Evolutionary conservation across 805 yeast genomes (phyloP), one percentile per base, ranked within the genome.

Genomic region (Candida jianshihensis): DNA sequence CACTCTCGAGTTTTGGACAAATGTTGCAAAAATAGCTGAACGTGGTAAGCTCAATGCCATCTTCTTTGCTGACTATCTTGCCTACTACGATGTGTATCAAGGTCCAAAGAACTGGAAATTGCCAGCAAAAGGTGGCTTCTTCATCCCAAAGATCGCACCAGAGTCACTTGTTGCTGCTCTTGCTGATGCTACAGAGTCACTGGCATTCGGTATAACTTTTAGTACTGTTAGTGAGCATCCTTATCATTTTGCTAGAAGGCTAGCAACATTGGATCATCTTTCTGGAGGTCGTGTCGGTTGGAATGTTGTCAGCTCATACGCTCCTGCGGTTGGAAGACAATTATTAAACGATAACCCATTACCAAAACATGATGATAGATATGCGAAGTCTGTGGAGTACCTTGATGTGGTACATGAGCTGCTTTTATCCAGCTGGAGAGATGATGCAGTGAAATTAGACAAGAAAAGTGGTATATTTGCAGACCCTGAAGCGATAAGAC

Each of bases 281-380:
- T 57, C 66, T 6, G 51, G 53, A 8, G 73, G 72, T 5, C 54
- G 73, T 41, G 48, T 68, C 34, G 73, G 72, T 14, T 68, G 73
- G 73, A 68, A 68, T 43, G 59, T 68, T n/a, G 71, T 68, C 20
- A 59, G 70, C 7, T 61, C 69, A 1, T 66, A 66, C 36, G 52
- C 64, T 32, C 69, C 66, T 31, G 56, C 65, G 46, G 71, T 67
- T 5, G 64, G 71, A 3, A 49, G 63, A 38, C 64, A 66, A 38
- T 43, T 64, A 22, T 43, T 64, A 24, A 65, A 66, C 39, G 43
- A 40, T 5, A 19, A 11, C 2, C 42, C 44, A 6, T 30, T 46
- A 31, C 49, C 69, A 10, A 57, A 56, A 3, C 71, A 66, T 42
- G 66, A 63, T 28, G 66, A 64, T 39, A 57, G 73, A 37, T 68